A percentile compares a stretch with the other conserved stretches of the same genome.
phyloP scores from a whole-genome alignment of 1,139 yeast species.

The Zygotorulaspora mrakii region DNA sequence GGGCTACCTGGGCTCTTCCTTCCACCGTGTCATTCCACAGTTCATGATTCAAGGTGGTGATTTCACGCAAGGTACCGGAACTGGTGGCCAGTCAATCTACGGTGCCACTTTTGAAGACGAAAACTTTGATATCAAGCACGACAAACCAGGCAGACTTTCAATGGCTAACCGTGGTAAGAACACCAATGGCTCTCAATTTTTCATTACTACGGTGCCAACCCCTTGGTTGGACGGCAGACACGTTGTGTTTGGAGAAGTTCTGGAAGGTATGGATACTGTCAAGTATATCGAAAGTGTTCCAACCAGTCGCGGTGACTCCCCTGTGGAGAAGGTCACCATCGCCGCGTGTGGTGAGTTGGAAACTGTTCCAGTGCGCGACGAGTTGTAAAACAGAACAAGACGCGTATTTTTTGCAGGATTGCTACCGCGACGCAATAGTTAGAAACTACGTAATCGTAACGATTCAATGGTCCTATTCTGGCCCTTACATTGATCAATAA shows the following conservation, averaged over 20 bases:
- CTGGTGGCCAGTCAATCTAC: slow-evolving; percentile 73
- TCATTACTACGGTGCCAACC: slow-evolving; percentile 62
- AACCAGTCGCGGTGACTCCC: slow-evolving; percentile 50
- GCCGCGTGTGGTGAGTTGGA: slow-evolving; percentile 38
- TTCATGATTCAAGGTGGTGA: slow-evolving; percentile 87
- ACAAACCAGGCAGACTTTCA: slow-evolving; percentile 63
- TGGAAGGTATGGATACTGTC: slow-evolving; percentile 64
- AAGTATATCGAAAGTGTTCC: slow-evolving; percentile 50
- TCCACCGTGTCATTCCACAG: slow-evolving; percentile 72
- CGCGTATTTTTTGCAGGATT: no score
- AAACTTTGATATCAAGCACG: slow-evolving; percentile 61
- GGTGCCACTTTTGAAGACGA: slow-evolving; percentile 70
- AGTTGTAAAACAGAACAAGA: slow-evolving; percentile 9
- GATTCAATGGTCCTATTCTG: not conserved
- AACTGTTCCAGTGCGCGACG: slow-evolving; percentile 21
- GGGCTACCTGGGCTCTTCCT: slow-evolving; percentile 57
- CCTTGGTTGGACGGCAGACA: slow-evolving; percentile 65
- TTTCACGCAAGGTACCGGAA: slow-evolving; percentile 63
- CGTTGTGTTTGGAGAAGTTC: slow-evolving; percentile 79
- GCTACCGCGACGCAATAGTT: not conserved
- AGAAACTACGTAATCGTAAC: not conserved
- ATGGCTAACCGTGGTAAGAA: slow-evolving; percentile 82
- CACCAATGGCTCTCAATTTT: slow-evolving; percentile 79
- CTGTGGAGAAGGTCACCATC: slow-evolving; percentile 50
- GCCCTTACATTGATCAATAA: slow-evolving; percentile 3